Base-by-base conservation (phyloP, 352 stramenopile genomes). In the Aphanomyces invadans region DNA sequence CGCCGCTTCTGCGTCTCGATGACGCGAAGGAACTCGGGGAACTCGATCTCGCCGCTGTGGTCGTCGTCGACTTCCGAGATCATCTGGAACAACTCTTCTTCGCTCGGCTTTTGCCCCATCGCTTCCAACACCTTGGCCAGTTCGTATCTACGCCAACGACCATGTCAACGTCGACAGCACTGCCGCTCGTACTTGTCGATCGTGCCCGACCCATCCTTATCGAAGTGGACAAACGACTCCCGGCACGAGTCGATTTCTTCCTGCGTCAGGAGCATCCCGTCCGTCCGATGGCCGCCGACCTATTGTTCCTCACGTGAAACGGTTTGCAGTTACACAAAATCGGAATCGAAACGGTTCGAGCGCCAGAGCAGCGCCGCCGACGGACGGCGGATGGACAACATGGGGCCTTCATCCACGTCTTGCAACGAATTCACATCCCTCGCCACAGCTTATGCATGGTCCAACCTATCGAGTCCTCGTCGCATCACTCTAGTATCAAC, bases 41-140 rank as follows among this genome's bases (percentile, higher is more conserved):
- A 99, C 70, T 99, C 96, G 68, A 99, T 98, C 52, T 95, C 95
- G 53, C 92, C 94, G 68, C 88, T 98, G 80, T 97, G 93, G 73
- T 92, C 83, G 62, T 90, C 89, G 61, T 94, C 83, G 9, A 98
- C 95, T 55, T 98, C 93, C 19, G 80, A 92, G 71, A 98, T 97
- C 90, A 98, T 96, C 71, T 98, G 92, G 73, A 98, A 98, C 11
- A 98, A 77, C 77, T 98, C 95, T 62, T 99, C 95, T 69, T 99
- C 96, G 0, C 91, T 99, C 0, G 92, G 93, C 56, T 96, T 95
- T 74, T 99, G 94, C 0, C 95, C 95, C 91, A 99, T 98, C 26
- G 91, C 92, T 74, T 99, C 95, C 33, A 99, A 79, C 62, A 98
- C 96, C 64, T 97, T 92, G 7, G 87, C 78, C 31, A 98, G 75